phyloP scores from a whole-genome alignment of 345 rosid species.

The Punica granatum region DNA sequence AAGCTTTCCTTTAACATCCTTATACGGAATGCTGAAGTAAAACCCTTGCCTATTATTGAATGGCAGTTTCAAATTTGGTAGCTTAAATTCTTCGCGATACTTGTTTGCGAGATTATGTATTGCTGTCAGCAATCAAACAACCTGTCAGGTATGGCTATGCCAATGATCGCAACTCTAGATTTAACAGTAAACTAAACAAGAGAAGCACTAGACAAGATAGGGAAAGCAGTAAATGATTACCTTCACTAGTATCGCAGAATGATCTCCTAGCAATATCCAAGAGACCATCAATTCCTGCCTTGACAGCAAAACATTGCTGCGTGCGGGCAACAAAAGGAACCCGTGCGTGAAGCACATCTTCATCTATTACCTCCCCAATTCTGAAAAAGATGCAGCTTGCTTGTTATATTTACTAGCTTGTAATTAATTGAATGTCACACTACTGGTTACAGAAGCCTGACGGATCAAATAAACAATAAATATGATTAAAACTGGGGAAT shows the following conservation, averaged over 20 bases:
- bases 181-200: background rate
- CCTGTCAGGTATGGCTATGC: background rate
- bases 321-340: slow-evolving; percentile 94
- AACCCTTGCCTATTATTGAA: slow-evolving; percentile 96
- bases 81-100: slow-evolving; percentile 77
- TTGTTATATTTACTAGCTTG: background rate
- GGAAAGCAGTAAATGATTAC: slow-evolving; percentile 19
- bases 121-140: slow-evolving; percentile 33
- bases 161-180: background rate
- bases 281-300: slow-evolving; percentile 91
- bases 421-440: background rate
- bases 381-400: slow-evolving; percentile 32
- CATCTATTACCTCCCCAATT: slow-evolving; percentile 82
- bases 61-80: slow-evolving; percentile 91
- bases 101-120: slow-evolving; percentile 86
- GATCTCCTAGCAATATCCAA: slow-evolving; percentile 88
- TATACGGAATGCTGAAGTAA: slow-evolving; percentile 84
- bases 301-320: slow-evolving; percentile 97
- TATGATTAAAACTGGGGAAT: background rate
- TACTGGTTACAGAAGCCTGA: background rate
- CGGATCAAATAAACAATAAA: background rate
- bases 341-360: slow-evolving; percentile 94
- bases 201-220: background rate
- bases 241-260: slow-evolving; percentile 97
- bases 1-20: slow-evolving; percentile 82